Evolutionary conservation across 495 filamentous ascomycete genomes (phyloP).

Genomic region (Penicillium macrosclerotiorum): DNA sequence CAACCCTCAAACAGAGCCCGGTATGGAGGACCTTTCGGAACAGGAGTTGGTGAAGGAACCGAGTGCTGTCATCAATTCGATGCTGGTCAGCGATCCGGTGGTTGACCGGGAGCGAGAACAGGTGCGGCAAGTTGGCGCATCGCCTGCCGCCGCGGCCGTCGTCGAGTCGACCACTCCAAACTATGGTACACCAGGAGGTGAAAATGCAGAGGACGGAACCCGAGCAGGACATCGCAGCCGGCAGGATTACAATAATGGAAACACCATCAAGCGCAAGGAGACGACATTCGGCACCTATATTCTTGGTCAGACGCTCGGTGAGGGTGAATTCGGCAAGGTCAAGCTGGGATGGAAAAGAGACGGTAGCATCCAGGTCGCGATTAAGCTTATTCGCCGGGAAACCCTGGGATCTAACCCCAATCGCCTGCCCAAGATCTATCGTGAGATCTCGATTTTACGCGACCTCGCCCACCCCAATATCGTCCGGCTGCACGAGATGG

Average conservation of each 20-base stretch:
- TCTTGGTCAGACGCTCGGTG: conserved; percentile 92
- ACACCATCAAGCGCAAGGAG: conserved; percentile 60
- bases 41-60: conserved; percentile 37
- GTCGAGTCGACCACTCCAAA: conserved; percentile 48
- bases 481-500: conserved; percentile 96
- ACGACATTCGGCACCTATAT: conserved; percentile 93
- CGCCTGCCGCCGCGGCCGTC: conserved; percentile 50
- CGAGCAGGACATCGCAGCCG: conserved; percentile 65
- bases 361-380: conserved; percentile 90
- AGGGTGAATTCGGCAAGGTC: conserved; percentile 98
- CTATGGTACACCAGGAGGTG: conserved; percentile 52
- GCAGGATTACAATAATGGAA: conserved; percentile 67
- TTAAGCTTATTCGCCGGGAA: conserved; percentile 95
- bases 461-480: conserved; percentile 93
- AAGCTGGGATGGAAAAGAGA: conserved; percentile 99
- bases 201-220: conserved; percentile 59
- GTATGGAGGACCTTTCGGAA: conserved; percentile 25
- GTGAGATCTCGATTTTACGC: conserved; percentile 87
- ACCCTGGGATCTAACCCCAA: conserved; percentile 80
- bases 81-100: conserved; percentile 74
- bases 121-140: conserved; percentile 65
- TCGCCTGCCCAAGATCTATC: conserved; percentile 92
- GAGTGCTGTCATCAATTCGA: conserved; percentile 65
- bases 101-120: conserved; percentile 76
- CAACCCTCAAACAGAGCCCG: conserved; percentile 15